Conservation (phyloP, 192 early-diverging fungal genomes). For the Rhizoclosmatium sp. region DNA sequence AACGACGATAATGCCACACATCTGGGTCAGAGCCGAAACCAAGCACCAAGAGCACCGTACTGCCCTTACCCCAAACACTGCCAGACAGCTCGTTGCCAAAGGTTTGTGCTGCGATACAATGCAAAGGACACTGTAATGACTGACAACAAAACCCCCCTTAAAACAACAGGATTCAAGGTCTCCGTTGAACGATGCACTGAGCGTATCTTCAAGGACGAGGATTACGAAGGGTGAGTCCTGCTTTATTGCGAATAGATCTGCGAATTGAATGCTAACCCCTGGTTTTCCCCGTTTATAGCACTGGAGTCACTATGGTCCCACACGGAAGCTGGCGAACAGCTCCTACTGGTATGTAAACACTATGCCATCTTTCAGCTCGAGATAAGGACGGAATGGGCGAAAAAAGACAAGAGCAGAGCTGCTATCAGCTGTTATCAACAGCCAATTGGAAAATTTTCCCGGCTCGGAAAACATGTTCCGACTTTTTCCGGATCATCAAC, state of each 20-base stretch:
- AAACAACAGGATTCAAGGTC: conserved; percentile 76
- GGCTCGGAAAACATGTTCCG: background rate
- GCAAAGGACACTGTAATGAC: conserved; percentile 4
- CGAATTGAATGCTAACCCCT: background rate
- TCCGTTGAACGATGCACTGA: conserved; percentile 84
- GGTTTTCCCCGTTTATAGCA: conserved; percentile 47
- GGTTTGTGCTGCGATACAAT: conserved; percentile 42
- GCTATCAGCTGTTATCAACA: too few species aligned
- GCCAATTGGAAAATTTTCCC: too few species aligned
- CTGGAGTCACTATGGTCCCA: conserved; percentile 81
- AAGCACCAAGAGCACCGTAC: conserved; percentile 96
- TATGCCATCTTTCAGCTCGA: background rate
- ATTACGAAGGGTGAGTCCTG: conserved; percentile 69
- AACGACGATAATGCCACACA: conserved; percentile 32
- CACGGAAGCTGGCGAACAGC: conserved; percentile 87
- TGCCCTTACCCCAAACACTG: conserved; percentile 85
- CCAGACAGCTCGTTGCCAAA: conserved; percentile 79
- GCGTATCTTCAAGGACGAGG: conserved; percentile 88
- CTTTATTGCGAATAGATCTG: background rate
- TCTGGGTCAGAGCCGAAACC: conserved; percentile 97
- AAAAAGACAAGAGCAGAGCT: too few species aligned
- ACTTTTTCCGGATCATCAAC: background rate
- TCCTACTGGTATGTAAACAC: conserved; percentile 52
- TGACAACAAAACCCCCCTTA: background rate
- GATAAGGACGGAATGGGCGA: too few species aligned